These are phyloP conservation scores for Camillea tinctor DNA, from an alignment of 2,329 filamentous ascomycete species.

Conservation along the genomic window DNA sequence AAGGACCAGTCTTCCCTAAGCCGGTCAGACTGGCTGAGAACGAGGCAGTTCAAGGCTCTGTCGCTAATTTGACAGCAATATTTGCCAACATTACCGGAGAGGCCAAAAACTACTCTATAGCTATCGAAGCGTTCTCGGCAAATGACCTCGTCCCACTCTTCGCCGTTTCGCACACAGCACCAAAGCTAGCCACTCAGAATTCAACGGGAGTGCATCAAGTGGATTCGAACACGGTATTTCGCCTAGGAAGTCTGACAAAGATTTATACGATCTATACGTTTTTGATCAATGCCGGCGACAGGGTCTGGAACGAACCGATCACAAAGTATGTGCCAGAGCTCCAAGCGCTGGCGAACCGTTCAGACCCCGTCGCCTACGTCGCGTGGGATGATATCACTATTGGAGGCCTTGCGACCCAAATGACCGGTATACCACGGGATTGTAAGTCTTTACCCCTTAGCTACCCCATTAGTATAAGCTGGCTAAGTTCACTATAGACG, in stretches of 20 bases:
- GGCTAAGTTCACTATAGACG: slow-evolving; percentile 21
- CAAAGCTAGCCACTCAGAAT: slow-evolving; percentile 23
- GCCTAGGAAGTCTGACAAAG: slow-evolving; percentile 43
- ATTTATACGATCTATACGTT: slow-evolving; percentile 39
- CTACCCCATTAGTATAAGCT: too few relatives aligned
- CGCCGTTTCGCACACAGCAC: slow-evolving; percentile 36
- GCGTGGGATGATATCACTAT: slow-evolving; percentile 34
- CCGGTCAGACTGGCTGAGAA: slow-evolving; percentile 19
- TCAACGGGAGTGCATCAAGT: slow-evolving; percentile 35
- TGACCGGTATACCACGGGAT: slow-evolving; percentile 28
- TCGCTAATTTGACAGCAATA: slow-evolving; percentile 21
- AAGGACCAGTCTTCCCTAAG: slow-evolving; percentile 29
- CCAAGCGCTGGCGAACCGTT: slow-evolving; percentile 20
- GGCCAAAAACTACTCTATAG: slow-evolving; percentile 35
- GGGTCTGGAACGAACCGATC: slow-evolving; percentile 30
- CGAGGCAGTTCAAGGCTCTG: slow-evolving; percentile 20
- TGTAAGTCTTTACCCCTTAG: slow-evolving; percentile 13
- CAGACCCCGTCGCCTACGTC: slow-evolving; percentile 23
- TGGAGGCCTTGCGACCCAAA: slow-evolving; percentile 27
- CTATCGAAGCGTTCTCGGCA: slow-evolving; percentile 39
- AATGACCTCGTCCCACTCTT: slow-evolving; percentile 32
- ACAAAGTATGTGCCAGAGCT: slow-evolving; percentile 31
- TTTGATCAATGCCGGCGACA: slow-evolving; percentile 30
- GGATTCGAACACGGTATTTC: slow-evolving; percentile 41
- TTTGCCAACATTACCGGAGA: slow-evolving; percentile 22